Conservation (phyloP, 1,284 basidiomycete species). For the Phellopilus nigrolimitatus region DNA sequence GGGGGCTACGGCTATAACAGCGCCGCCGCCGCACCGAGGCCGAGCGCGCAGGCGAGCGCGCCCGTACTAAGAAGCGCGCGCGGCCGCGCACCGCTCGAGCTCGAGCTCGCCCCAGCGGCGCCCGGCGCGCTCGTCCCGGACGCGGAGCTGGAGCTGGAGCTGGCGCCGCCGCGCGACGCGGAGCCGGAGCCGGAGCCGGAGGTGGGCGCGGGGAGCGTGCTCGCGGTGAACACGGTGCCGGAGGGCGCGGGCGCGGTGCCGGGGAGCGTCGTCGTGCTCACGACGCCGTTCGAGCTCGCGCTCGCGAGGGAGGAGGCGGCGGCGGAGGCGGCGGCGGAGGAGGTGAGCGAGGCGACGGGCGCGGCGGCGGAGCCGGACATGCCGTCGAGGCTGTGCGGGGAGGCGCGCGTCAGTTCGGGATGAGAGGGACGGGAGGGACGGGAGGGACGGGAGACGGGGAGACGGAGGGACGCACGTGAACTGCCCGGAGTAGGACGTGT, state of each 20-base stretch:
- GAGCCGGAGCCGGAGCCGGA: not conserved
- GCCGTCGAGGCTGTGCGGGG: slow-evolving; percentile 13
- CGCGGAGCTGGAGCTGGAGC: too few species aligned
- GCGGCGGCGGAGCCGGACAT: slow-evolving; percentile 11
- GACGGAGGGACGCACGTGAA: slow-evolving; percentile 15
- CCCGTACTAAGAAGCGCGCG: too few species aligned
- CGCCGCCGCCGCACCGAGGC: too few species aligned
- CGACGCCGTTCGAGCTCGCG: slow-evolving; percentile 14
- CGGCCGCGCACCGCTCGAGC: too few species aligned
- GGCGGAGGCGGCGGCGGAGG: not conserved
- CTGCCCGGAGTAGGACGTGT: slow-evolving; percentile 16
- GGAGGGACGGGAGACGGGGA: not conserved
- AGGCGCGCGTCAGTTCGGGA: too few species aligned
- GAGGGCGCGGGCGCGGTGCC: slow-evolving; percentile 9
- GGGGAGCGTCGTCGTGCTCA: slow-evolving; percentile 14
- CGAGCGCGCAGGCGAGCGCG: too few species aligned
- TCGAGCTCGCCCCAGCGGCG: too few species aligned
- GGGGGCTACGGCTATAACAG: too few species aligned
- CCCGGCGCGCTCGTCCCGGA: too few species aligned
- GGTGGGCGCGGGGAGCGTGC: not conserved
- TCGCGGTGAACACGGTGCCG: not conserved
- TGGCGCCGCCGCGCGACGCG: too few species aligned
- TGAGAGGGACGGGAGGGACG: too few species aligned
- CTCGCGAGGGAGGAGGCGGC: not conserved
- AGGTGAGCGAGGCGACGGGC: slow-evolving; percentile 13